Evolutionary conservation across 179 eudicot species (phyloP), one percentile per base, ranked within the genome.

Genomic region (Gypsophila paniculata): DNA sequence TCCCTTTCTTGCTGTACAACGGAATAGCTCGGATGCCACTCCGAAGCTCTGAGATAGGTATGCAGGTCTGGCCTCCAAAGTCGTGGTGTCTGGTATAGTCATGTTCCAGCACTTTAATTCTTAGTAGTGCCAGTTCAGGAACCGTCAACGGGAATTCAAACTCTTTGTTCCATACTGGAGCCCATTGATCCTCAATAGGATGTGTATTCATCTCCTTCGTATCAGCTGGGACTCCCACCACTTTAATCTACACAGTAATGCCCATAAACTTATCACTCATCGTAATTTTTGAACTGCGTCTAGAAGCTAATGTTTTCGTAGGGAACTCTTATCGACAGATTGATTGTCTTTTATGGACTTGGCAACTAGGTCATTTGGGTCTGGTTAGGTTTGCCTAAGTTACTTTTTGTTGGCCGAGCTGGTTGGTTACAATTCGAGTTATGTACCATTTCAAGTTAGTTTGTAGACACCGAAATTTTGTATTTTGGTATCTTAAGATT

Each of bases 51-150:
- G 83, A 79, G 4, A 85, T 71, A 9, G 86, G 86, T 51, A 85
- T 68, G 39, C 85, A 83, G 49, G 88, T 85, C 69, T 85, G 86
- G 66, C 88, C 88, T 59, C 75, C 88, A 39, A 85, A 85, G 44
- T 75, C 83, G 23, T 83, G 74, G 48, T 65, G 59, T n/a, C 79
- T 75, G 1, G 71, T 62, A n/a, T 65, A 73, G 58, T 86, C 79
- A 61, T 67, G 83, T 46, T 81, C 85, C 11, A 70, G 59, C 25
- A 83, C 89, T 71, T 79, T 83, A 44, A 86, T 79, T 38, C 83
- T 79, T 55, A 86, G 68, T 5, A 86, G 52, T 2, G 89, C 89
- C 73, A 86, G 42, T 19, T 86, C 85, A 23, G 87, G 87, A 60
- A 81, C 84, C n/a, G 78, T 83, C 34, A 86, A 59, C 2, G 79